Base-by-base conservation (phyloP, 306 rosid species). In the Adenanthera pavonina region DNA sequence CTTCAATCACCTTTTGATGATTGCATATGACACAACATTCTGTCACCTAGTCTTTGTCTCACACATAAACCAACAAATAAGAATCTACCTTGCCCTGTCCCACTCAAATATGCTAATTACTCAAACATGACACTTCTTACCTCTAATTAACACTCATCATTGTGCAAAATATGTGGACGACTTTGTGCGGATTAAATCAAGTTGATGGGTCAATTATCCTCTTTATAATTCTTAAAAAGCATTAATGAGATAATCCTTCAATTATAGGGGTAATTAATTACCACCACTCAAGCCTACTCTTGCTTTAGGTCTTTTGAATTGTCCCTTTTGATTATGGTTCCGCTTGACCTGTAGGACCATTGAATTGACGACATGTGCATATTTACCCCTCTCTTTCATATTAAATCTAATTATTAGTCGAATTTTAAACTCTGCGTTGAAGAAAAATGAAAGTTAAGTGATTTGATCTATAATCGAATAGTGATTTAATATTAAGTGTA, bases 1-100 rank as follows among this genome's bases (percentile, higher is more conserved):
- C 12, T 84, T 88, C 85, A 88, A 80, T 88, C 82, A 80, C 81
- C 66, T 83, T 78, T 80, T 70, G 91, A 86, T 86, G 86, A 90
- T 80, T 78, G 88, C 83, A 84, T 41, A 80, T 86, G 81, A 78
- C 81, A 80, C 84, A 85, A 81, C 85, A 51, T 43, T 78, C 80
- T 84, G 90, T 84, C 82, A 84, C 78, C 78, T 69, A 56, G 85
- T 75, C 84, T 36, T 75, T 80, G 82, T 86, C 91, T 52, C 25
- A 41, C 82, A 14, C 86, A 82, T 51, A 81, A 83, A 86, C 84
- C 64, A 85, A 86, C 86, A 76, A 88, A 73, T 85, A 80, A 86
- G 88, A 85, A 83, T 88, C 41, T 33, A 15, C 69, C 88, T 70
- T 65, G 14, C 56, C 65, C 36, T 59, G 20, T 81, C 77, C 80